These are phyloP conservation scores for Teratosphaeria nubilosa DNA, from an alignment of 2,329 filamentous ascomycete species.

Conservation along the genomic window DNA sequence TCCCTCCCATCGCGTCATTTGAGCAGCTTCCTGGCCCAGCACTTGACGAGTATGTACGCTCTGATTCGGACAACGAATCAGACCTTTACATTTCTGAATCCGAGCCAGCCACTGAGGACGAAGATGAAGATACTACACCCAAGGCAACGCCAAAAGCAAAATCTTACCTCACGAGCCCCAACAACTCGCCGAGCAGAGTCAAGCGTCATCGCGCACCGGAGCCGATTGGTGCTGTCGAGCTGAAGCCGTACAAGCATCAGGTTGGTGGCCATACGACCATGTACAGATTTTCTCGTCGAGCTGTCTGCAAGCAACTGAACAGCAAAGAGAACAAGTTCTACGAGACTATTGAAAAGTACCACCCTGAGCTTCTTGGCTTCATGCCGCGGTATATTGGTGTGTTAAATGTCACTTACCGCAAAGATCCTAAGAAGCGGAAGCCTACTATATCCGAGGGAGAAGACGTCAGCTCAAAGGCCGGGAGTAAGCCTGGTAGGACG, in stretches of 20 bases:
- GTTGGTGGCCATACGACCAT: constrained; percentile 94
- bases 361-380: constrained; percentile 82
- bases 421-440: constrained; percentile 51
- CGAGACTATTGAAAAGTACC: constrained; percentile 83
- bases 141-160: constrained; percentile 36
- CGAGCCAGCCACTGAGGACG: constrained; percentile 42
- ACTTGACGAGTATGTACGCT: constrained; percentile 8
- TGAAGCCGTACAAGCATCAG: constrained; percentile 95
- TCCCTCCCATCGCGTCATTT: constrained; percentile 7
- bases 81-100: constrained; percentile 32
- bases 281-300: constrained; percentile 88
- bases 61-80: constrained; percentile 31
- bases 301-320: constrained; percentile 96
- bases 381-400: constrained; percentile 95
- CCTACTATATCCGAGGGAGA: constrained; percentile 23
- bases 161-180: constrained; percentile 19
- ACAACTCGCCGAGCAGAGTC: constrained; percentile 20
- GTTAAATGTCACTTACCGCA: constrained; percentile 89
- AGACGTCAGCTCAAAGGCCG: constrained; percentile 2
- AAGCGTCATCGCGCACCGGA: constrained; percentile 29
- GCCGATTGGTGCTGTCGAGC: constrained; percentile 81
- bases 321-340: constrained; percentile 99
- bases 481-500: neutral
- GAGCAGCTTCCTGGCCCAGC: constrained; percentile 10
- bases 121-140: constrained; percentile 40